These are phyloP conservation scores for Clitoria ternatea DNA, from an alignment of 306 rosid genomes.

Conservation along the genomic window DNA sequence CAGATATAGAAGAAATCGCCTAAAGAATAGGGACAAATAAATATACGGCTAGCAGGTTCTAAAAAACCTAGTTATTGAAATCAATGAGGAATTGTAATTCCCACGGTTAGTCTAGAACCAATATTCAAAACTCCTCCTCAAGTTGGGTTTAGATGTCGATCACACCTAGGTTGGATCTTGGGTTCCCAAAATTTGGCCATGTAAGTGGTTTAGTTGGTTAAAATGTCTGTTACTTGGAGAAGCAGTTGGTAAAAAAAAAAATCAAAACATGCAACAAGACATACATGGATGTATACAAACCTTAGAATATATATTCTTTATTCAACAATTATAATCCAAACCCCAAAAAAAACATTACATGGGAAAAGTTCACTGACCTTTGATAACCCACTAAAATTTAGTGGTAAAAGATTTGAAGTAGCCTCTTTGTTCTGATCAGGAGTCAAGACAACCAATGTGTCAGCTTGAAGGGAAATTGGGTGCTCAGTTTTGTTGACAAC, in stretches of 20 bases:
- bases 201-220: not conserved
- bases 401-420: slow-evolving; percentile 60
- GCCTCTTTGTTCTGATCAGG: slow-evolving; percentile 65
- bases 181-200: not conserved
- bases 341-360: not conserved
- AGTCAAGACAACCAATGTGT: slow-evolving; percentile 57
- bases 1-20: not conserved
- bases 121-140: not conserved
- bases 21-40: not conserved
- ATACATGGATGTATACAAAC: not conserved
- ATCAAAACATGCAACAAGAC: not conserved
- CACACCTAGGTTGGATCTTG: not conserved
- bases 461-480: slow-evolving; percentile 61
- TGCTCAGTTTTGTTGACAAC: slow-evolving; percentile 60
- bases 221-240: not conserved
- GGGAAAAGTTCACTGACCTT: slow-evolving; percentile 41
- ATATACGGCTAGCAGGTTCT: not conserved
- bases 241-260: not conserved
- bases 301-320: not conserved
- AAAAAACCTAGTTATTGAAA: not conserved
- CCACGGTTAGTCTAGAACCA: not conserved
- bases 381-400: slow-evolving; percentile 63
- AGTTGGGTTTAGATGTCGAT: not conserved
- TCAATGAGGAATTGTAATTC: not conserved
- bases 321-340: not conserved